Base-by-base conservation (phyloP, 305 asterid species). In the Salvia sclarea region DNA sequence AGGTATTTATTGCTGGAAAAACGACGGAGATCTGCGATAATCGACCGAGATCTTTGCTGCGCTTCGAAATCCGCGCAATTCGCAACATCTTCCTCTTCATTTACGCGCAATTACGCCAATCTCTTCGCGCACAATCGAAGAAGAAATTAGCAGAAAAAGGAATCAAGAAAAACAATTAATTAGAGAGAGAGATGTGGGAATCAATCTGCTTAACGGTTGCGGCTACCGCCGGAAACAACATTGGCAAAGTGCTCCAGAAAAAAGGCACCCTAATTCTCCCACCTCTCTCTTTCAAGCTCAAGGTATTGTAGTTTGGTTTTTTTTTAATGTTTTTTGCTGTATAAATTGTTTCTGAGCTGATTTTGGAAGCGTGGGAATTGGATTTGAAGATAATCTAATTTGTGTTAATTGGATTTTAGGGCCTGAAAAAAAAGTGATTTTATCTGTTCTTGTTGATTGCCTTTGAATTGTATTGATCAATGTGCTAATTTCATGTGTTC, bases 261-360 rank as follows among this genome's bases (percentile, higher is more conserved):
- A 95, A 91, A 78, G 98, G 98, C 85, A 91, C 99, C 67, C 89
- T 89, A 82, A 91, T 95, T 83, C 97, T 95, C 44, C 99, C 99
- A n/a, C 98, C 97, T 47, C 87, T 95, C 76, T 91, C 99, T 53
- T 84, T 95, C 82, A 95, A 95, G 92, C 88, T 88, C 82, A 95
- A 95, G 97, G 99, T 89, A 75, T 47, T 17, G 1, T 47, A 17
- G 33, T 40, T 13, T 31, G 21, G 30, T 18, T 31, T 0, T 48
- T 0, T 57, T 25, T 25, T 4, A 2, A 25, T 25, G 2, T 4
- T 25, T 21, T 56, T 13, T 44, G 64, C 8, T 18, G 69, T 58
- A 11, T 30, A 38, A 37, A 8, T 37, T 8, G 12, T 37, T 37
- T 8, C 13, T 48, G 57, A 66, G 54, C 13, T 61, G 24, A 10